Evolutionary conservation across 768 basidiomycete genomes (phyloP), one percentile per base, ranked within the genome.

Genomic region (Serendipita sp.): DNA sequence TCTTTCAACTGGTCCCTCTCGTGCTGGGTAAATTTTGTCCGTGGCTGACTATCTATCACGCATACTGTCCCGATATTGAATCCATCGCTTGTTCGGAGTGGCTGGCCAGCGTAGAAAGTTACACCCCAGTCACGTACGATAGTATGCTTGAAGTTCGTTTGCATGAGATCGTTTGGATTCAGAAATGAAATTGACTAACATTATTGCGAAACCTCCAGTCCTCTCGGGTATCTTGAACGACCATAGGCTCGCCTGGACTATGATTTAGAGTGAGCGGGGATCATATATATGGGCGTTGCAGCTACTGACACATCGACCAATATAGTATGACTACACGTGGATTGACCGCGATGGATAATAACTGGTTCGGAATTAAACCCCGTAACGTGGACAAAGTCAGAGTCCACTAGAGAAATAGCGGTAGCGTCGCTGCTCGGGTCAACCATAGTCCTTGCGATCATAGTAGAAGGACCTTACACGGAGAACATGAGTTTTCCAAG

Each of bases 1-100:
- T 96, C 94, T 72, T 95, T 95, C 67, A 97, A 77, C 2, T 91
- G 91, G 76, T 95, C 89, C 54, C 92, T 78, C 69, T 93, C 90
- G 51, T 93, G 78, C 7, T 93, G 91, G 7, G 86, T 84, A 70
- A 94, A 96, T 66, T 94, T 92, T 18, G 82, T 78, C 54, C 88
- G 79, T 1, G 92, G 90, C 45, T 82, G 77, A 70, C 91, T 89
- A 68, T 93, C 91, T 67, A 93, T 83, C 36, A 97, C 80, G 44
- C 89, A 86, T 64, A 97, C 75, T 83, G 84, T 85, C 73, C 90
- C 93, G 65, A 96, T 84, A 70, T 95, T 96, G 74, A 79, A 88
- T 3, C 93, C 93, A 65, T 96, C 93, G 63, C 85, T 81, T 1
- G 94, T 96, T 52, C 91, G 80, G 48, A 97, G 71, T 3, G 92